Conservation (phyloP, 2,329 filamentous ascomycete genomes). For the Fusarium proliferatum region DNA sequence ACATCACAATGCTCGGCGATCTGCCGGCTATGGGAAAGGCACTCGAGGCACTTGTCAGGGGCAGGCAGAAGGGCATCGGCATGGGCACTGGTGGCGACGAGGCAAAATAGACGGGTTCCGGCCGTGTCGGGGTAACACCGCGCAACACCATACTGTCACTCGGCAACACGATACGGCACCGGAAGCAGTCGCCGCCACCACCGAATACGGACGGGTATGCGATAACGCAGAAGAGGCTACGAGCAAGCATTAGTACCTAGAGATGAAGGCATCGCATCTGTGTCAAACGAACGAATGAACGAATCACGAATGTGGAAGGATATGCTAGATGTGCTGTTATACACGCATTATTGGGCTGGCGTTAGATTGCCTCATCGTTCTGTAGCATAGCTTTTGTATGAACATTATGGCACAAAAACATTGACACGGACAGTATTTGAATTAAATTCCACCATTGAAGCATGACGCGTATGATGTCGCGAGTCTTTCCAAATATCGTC, state of each 20-base stretch:
- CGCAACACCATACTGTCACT: constrained; percentile 10
- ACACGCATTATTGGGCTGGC: constrained; percentile 30
- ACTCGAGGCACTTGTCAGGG: constrained; percentile 74
- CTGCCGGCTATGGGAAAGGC: constrained; percentile 82
- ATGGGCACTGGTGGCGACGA: constrained; percentile 53
- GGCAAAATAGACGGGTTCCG: constrained; percentile 15
- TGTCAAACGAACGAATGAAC: constrained; percentile 4
- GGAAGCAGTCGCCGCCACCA: not conserved
- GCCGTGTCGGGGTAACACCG: constrained; percentile 25
- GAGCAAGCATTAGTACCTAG: not conserved
- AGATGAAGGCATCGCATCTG: not conserved
- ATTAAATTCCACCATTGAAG: not conserved
- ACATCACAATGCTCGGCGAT: constrained; percentile 89
- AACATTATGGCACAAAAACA: constrained; percentile 18
- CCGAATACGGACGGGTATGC: not conserved
- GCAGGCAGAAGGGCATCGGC: constrained; percentile 78
- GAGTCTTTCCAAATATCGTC: not conserved
- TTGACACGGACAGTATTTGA: not conserved
- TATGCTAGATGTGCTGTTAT: constrained; percentile 6
- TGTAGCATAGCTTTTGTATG: constrained; percentile 23
- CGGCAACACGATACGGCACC: constrained; percentile 19
- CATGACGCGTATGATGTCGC: not conserved
- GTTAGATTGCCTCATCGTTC: constrained; percentile 18
- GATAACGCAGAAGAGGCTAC: not conserved
- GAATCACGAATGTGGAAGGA: constrained; percentile 7